Percentiles rank a stretch among this genome's conserved stretches.
Evolutionary conservation across 2,329 filamentous ascomycete genomes (phyloP).

Genomic region (Colletotrichum noveboracense): DNA sequence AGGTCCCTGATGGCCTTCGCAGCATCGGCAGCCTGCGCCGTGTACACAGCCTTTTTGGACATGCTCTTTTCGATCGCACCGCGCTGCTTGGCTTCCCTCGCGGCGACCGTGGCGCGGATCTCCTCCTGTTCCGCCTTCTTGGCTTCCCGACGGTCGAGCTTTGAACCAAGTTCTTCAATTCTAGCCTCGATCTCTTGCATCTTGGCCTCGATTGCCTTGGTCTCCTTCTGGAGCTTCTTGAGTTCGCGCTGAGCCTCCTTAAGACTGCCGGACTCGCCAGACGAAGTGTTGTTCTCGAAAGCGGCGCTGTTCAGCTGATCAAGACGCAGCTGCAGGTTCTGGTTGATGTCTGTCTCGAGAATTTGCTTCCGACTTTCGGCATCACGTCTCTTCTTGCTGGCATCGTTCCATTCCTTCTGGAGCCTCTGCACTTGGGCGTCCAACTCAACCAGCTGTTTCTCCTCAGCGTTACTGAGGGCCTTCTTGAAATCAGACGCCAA

Average conservation of each 20-base stretch:
- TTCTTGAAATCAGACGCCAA: conserved; percentile 91
- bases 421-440: conserved; percentile 74
- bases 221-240: conserved; percentile 73
- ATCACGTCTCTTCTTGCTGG: conserved; percentile 75
- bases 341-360: conserved; percentile 85
- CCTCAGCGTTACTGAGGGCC: conserved; percentile 81
- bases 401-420: conserved; percentile 76
- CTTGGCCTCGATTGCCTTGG: conserved; percentile 71
- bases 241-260: conserved; percentile 83
- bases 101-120: conserved; percentile 76
- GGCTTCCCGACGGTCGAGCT: conserved; percentile 61
- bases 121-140: conserved; percentile 70
- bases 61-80: conserved; percentile 92
- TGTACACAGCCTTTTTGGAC: conserved; percentile 83
- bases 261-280: conserved; percentile 62
- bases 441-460: conserved; percentile 76
- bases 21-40: conserved; percentile 78
- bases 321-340: conserved; percentile 85
- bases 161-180: conserved; percentile 59
- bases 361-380: conserved; percentile 82
- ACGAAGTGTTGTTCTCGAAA: conserved; percentile 63
- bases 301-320: conserved; percentile 84
- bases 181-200: conserved; percentile 77
- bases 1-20: conserved; percentile 90
- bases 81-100: conserved; percentile 82